These are phyloP conservation scores for Ceratocystis eucalypticola DNA, from an alignment of 2,329 filamentous ascomycete genomes.

Conservation along the genomic window DNA sequence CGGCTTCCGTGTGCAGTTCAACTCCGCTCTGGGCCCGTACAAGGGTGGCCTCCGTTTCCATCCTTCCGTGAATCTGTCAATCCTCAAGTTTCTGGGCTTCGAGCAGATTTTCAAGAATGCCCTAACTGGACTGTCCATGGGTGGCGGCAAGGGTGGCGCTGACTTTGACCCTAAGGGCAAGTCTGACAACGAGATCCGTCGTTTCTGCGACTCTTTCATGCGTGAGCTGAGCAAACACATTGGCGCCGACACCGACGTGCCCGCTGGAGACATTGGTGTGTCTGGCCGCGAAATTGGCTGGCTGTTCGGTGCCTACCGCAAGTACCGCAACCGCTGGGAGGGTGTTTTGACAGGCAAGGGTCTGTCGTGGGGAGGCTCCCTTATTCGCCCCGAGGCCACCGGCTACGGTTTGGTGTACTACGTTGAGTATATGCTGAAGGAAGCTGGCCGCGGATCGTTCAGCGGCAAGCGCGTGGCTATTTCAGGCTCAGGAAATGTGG, in stretches of 20 bases:
- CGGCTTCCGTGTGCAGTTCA: slow-evolving; percentile 95
- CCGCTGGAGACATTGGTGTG: slow-evolving; percentile 93
- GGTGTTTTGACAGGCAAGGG: slow-evolving; percentile 96
- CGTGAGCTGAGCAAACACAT: slow-evolving; percentile 91
- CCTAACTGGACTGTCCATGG: slow-evolving; percentile 75
- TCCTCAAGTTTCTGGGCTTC: slow-evolving; percentile 94
- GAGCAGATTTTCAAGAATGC: slow-evolving; percentile 99
- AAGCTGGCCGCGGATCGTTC: slow-evolving; percentile 77
- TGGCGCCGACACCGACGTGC: slow-evolving; percentile 88
- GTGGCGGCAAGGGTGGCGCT: slow-evolving; percentile 91
- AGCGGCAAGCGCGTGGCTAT: slow-evolving; percentile 86
- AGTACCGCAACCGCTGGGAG: slow-evolving; percentile 80
- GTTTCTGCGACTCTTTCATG: slow-evolving; percentile 96
- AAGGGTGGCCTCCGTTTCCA: slow-evolving; percentile 96
- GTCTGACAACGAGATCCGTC: slow-evolving; percentile 90
- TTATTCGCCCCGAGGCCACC: slow-evolving; percentile 94
- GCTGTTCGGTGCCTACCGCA: slow-evolving; percentile 89
- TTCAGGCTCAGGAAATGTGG: slow-evolving; percentile 94
- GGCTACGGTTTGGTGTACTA: slow-evolving; percentile 96
- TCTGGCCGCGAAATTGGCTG: slow-evolving; percentile 84
- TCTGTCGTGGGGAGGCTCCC: slow-evolving; percentile 74
- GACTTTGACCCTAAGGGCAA: slow-evolving; percentile 99
- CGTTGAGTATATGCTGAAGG: slow-evolving; percentile 86
- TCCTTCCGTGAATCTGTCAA: slow-evolving; percentile 66
- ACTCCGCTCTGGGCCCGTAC: slow-evolving; percentile 92